phyloP scores from a whole-genome alignment of 176 grass and related monocot species.

The Cocos nucifera region DNA sequence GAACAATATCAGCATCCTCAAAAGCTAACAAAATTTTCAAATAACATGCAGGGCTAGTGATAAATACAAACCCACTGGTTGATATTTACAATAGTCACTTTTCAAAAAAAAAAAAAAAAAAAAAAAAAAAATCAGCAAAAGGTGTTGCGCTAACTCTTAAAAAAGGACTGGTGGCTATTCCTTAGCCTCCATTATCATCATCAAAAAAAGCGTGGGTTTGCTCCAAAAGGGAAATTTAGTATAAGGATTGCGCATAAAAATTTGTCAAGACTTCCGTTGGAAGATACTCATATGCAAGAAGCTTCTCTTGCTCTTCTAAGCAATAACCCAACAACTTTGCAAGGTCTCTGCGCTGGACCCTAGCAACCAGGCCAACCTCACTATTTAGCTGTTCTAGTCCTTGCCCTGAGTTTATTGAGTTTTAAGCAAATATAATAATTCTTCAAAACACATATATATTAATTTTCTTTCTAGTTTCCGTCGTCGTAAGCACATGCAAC shows the following conservation, averaged over 20 bases:
- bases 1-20: no score
- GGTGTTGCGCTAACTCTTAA: no score
- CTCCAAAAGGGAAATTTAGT: no score
- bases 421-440: not conserved
- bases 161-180: no score
- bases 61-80: no score
- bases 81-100: no score
- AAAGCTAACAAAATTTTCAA: no score
- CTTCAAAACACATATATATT: not conserved
- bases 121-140: no score
- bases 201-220: no score
- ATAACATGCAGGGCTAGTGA: no score
- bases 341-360: constrained; percentile 48
- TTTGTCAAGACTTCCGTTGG: constrained; percentile 11
- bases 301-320: constrained; percentile 27
- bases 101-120: no score
- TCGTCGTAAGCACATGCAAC: constrained; percentile 6
- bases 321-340: constrained; percentile 38
- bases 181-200: no score
- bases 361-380: constrained; percentile 31
- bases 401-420: constrained; percentile 26
- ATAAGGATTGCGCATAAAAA: not conserved
- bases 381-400: constrained; percentile 33
- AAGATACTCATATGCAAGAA: constrained; percentile 30
- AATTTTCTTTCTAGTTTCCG: not conserved